Evolutionary conservation across 1,284 basidiomycete genomes (phyloP).

Genomic region (Tylopilus sp.): DNA sequence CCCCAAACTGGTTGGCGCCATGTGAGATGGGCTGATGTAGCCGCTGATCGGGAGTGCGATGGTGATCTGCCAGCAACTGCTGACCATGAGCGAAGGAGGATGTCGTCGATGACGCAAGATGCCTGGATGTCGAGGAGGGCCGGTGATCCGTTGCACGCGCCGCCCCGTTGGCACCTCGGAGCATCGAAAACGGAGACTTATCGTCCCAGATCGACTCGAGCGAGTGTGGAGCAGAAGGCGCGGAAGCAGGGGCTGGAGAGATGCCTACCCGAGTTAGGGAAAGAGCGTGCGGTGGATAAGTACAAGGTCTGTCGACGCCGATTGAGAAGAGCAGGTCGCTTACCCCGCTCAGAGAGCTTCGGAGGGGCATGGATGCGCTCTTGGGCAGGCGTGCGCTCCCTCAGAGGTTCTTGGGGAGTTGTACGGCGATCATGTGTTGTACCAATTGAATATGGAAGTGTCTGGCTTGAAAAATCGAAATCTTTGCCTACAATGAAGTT

Average conservation of each 20-base stretch:
- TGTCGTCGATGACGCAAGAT: constrained; percentile 19
- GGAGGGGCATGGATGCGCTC: constrained; percentile 19
- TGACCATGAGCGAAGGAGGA: constrained; percentile 20
- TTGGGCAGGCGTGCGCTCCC: constrained; percentile 31
- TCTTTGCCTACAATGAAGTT: constrained; percentile 65
- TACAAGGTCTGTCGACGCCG: not conserved
- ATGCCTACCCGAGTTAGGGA: constrained; percentile 29
- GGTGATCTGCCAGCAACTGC: constrained; percentile 21
- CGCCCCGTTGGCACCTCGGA: constrained; percentile 53
- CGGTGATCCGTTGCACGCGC: constrained; percentile 37
- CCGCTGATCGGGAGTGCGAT: constrained; percentile 33
- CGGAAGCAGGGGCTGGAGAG: constrained; percentile 33
- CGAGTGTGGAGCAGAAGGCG: constrained; percentile 37
- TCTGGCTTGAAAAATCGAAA: constrained; percentile 79
- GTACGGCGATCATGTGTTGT: constrained; percentile 16
- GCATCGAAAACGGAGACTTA: constrained; percentile 67
- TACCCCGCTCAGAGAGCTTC: constrained; percentile 30
- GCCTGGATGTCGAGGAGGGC: constrained; percentile 27
- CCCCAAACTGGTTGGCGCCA: constrained; percentile 42
- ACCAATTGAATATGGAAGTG: constrained; percentile 31
- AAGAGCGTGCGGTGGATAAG: constrained; percentile 12
- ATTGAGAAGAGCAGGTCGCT: constrained; percentile 19
- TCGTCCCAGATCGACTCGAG: constrained; percentile 78
- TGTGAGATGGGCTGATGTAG: constrained; percentile 33
- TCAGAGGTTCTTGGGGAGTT: constrained; percentile 21